These are phyloP conservation scores for Kuraishia piskuri DNA, from an alignment of 805 yeast genomes.

Conservation along the genomic window DNA sequence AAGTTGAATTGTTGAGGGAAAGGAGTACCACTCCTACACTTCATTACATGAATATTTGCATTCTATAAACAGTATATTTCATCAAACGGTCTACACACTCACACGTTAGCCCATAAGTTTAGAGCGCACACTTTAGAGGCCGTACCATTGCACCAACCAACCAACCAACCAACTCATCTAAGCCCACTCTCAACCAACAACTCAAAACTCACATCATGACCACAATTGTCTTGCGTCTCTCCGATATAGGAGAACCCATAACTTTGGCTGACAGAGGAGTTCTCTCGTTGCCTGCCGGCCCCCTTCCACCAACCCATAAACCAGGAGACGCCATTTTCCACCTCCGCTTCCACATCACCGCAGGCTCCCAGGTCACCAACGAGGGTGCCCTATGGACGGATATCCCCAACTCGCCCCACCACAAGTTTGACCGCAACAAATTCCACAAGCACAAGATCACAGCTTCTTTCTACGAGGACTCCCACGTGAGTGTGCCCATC, in stretches of 20 bases:
- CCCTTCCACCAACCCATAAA: slow-evolving; percentile 21
- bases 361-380: slow-evolving; percentile 66
- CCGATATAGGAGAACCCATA: slow-evolving; percentile 39
- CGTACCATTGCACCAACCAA: neutral
- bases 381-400: slow-evolving; percentile 71
- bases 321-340: slow-evolving; percentile 31
- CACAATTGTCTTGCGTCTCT: slow-evolving; percentile 25
- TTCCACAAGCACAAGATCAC: slow-evolving; percentile 44
- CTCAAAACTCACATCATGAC: neutral
- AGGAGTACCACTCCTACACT: too few species aligned
- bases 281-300: slow-evolving; percentile 38
- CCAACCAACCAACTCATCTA: too few species aligned
- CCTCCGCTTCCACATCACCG: slow-evolving; percentile 58
- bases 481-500: slow-evolving; percentile 50
- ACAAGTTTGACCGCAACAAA: slow-evolving; percentile 45
- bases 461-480: slow-evolving; percentile 58
- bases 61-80: too few species aligned
- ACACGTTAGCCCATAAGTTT: too few species aligned
- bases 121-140: too few species aligned
- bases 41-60: too few species aligned
- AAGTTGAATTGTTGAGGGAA: too few species aligned
- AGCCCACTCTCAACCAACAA: neutral
- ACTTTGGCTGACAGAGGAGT: slow-evolving; percentile 34
- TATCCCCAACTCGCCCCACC: slow-evolving; percentile 39
- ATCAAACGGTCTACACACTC: too few species aligned